Evolutionary conservation across 1,284 basidiomycete genomes (phyloP).

Genomic region (Moesziomyces sp.): DNA sequence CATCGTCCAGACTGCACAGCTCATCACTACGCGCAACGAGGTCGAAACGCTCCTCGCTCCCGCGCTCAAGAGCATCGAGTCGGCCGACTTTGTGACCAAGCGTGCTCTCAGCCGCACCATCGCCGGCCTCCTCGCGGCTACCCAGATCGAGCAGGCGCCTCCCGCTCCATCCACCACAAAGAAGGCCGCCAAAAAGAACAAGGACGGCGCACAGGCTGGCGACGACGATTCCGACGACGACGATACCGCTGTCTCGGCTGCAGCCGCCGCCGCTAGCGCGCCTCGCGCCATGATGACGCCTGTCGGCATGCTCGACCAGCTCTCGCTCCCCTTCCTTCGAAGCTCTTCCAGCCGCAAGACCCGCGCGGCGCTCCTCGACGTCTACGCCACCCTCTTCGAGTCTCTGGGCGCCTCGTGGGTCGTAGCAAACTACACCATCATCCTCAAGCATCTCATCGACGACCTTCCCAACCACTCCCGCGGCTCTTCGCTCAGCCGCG

Average conservation of each 20-base stretch:
- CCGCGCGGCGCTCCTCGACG: slow-evolving; percentile 86
- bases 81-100: slow-evolving; percentile 81
- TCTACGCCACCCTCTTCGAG: slow-evolving; percentile 82
- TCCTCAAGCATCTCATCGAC: slow-evolving; percentile 78
- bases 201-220: slow-evolving; percentile 61
- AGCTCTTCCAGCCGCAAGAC: slow-evolving; percentile 75
- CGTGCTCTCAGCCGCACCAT: slow-evolving; percentile 81
- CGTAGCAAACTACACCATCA: slow-evolving; percentile 82
- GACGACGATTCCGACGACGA: slow-evolving; percentile 71
- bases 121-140: slow-evolving; percentile 84
- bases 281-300: slow-evolving; percentile 80
- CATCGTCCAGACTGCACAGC: slow-evolving; percentile 60
- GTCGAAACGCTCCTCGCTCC: slow-evolving; percentile 79
- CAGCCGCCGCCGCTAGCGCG: slow-evolving; percentile 72
- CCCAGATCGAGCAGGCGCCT: slow-evolving; percentile 78
- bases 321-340: slow-evolving; percentile 84
- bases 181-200: slow-evolving; percentile 72
- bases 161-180: slow-evolving; percentile 61
- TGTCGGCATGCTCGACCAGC: slow-evolving; percentile 81
- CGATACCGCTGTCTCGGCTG: slow-evolving; percentile 53
- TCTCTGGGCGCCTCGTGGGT: slow-evolving; percentile 82
- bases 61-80: slow-evolving; percentile 81
- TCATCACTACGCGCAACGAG: slow-evolving; percentile 73
- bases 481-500: slow-evolving; percentile 39
- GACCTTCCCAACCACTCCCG: slow-evolving; percentile 74